Conservation (phyloP, 2,329 filamentous ascomycete genomes). For the Colletotrichum tofieldiae region DNA sequence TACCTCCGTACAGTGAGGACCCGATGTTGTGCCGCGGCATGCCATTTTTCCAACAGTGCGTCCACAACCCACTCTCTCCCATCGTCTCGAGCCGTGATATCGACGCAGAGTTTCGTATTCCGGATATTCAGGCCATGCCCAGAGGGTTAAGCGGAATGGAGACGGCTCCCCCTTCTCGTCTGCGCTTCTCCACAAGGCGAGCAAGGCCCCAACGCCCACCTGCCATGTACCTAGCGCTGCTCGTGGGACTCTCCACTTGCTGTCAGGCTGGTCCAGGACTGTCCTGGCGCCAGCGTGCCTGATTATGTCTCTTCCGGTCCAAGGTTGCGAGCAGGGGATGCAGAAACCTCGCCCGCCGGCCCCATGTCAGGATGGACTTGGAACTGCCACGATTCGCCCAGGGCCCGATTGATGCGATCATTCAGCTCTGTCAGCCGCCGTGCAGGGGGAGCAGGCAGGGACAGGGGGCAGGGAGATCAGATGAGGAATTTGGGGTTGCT, state of each 20-base stretch:
- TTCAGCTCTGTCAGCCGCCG: constrained; percentile 39
- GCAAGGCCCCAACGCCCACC: constrained; percentile 12
- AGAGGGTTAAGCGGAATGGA: constrained; percentile 30
- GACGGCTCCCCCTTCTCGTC: constrained; percentile 23
- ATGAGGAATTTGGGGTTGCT: constrained; percentile 40
- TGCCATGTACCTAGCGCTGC: constrained; percentile 3
- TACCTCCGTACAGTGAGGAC: background rate
- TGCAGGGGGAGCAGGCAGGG: constrained; percentile 22
- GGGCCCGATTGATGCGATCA: constrained; percentile 37
- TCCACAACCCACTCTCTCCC: constrained; percentile 14
- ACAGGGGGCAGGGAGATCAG: constrained; percentile 32
- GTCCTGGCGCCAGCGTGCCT: constrained; percentile 9
- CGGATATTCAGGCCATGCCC: constrained; percentile 9
- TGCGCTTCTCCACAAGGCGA: constrained; percentile 26
- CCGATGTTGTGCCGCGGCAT: constrained; percentile 6
- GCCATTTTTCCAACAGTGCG: constrained; percentile 13
- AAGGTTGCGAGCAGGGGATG: constrained; percentile 29
- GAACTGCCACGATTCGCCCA: constrained; percentile 35
- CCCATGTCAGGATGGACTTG: constrained; percentile 31
- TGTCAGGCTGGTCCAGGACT: constrained; percentile 24
- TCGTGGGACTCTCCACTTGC: constrained; percentile 18
- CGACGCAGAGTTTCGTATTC: constrained; percentile 32
- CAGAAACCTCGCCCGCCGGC: constrained; percentile 11
- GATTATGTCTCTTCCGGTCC: constrained; percentile 23
- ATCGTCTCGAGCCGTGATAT: constrained; percentile 5